Evolutionary conservation across 441 rosid species (phyloP).

Genomic region (Erysimum pusillum): DNA sequence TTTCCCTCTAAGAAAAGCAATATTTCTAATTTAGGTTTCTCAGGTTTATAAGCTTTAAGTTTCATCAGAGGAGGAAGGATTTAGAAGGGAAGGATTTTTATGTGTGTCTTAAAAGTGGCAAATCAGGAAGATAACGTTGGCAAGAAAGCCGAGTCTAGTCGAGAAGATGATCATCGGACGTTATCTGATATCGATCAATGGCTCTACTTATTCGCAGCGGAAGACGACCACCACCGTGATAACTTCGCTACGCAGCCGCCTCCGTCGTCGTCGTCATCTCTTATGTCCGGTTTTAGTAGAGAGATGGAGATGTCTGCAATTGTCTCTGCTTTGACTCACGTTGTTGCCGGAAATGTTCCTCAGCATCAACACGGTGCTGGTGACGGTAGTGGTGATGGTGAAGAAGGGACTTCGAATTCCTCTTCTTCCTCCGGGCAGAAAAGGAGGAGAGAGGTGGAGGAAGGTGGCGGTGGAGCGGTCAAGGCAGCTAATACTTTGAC

Average conservation of each 20-base stretch:
- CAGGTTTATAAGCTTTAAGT: slow-evolving; percentile 34
- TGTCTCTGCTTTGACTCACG: slow-evolving; percentile 51
- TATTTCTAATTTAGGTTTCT: not conserved
- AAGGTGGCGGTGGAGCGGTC: slow-evolving; percentile 12
- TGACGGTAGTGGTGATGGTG: slow-evolving; percentile 32
- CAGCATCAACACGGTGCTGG: slow-evolving; percentile 12
- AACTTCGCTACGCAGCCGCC: slow-evolving; percentile 6
- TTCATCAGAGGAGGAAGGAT: not conserved
- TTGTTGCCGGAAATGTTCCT: slow-evolving; percentile 49
- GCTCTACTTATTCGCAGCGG: slow-evolving; percentile 30
- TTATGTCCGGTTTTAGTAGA: slow-evolving; percentile 39
- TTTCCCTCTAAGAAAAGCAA: slow-evolving; percentile 44
- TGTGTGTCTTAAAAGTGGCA: slow-evolving; percentile 50
- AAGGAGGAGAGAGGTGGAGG: slow-evolving; percentile 39
- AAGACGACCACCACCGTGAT: slow-evolving; percentile 31
- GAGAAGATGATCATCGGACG: slow-evolving; percentile 42
- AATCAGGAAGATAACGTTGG: slow-evolving; percentile 46
- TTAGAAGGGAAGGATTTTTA: slow-evolving; percentile 19
- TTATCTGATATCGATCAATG: slow-evolving; percentile 45
- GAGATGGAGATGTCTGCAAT: slow-evolving; percentile 53
- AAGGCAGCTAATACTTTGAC: slow-evolving; percentile 43
- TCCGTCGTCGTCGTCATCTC: slow-evolving; percentile 7
- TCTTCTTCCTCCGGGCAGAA: slow-evolving; percentile 42
- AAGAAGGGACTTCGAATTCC: slow-evolving; percentile 44
- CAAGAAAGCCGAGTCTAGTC: slow-evolving; percentile 39